These are phyloP conservation scores for Curvularia verruculosa DNA, from an alignment of 2,329 filamentous ascomycete genomes.

Conservation along the genomic window DNA sequence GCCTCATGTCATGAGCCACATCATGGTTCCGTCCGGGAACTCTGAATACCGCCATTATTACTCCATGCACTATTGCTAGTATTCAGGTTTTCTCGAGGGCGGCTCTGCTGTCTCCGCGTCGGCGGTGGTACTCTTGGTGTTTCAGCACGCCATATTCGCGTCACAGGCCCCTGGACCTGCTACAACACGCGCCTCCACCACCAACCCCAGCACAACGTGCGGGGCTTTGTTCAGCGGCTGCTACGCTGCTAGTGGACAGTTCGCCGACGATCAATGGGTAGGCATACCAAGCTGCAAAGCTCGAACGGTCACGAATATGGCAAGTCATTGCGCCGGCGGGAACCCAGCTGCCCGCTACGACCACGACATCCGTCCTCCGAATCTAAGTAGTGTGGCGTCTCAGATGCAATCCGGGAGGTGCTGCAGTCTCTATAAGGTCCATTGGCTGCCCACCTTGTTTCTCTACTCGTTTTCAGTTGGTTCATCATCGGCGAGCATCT, in stretches of 20 bases:
- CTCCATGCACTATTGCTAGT: slow-evolving; percentile 31
- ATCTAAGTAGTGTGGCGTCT: slow-evolving; percentile 48
- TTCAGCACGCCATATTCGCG: slow-evolving; percentile 43
- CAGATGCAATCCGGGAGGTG: slow-evolving; percentile 43
- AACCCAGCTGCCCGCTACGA: slow-evolving; percentile 40
- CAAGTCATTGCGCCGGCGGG: slow-evolving; percentile 42
- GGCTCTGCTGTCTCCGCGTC: slow-evolving; percentile 42
- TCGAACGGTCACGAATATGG: slow-evolving; percentile 40
- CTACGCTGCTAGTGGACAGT: slow-evolving; percentile 32
- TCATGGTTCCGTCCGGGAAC: slow-evolving; percentile 34
- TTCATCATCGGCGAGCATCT: slow-evolving; percentile 44
- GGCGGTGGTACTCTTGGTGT: slow-evolving; percentile 42
- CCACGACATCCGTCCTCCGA: slow-evolving; percentile 46
- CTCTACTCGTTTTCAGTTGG: slow-evolving; percentile 46
- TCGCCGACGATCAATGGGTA: slow-evolving; percentile 39
- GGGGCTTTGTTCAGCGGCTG: slow-evolving; percentile 37
- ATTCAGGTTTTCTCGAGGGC: slow-evolving; percentile 26
- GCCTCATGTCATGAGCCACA: slow-evolving; percentile 28
- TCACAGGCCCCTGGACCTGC: slow-evolving; percentile 48
- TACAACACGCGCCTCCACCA: slow-evolving; percentile 44
- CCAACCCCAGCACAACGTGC: slow-evolving; percentile 31
- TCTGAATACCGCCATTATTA: slow-evolving; percentile 34
- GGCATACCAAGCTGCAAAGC: slow-evolving; percentile 40
- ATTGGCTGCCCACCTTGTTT: slow-evolving; percentile 48
- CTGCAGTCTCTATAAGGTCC: slow-evolving; percentile 45